A percentile compares a stretch with the other conserved stretches of the same genome.
Conservation (phyloP, 345 rosid genomes). For the Hirschfeldia incana region DNA sequence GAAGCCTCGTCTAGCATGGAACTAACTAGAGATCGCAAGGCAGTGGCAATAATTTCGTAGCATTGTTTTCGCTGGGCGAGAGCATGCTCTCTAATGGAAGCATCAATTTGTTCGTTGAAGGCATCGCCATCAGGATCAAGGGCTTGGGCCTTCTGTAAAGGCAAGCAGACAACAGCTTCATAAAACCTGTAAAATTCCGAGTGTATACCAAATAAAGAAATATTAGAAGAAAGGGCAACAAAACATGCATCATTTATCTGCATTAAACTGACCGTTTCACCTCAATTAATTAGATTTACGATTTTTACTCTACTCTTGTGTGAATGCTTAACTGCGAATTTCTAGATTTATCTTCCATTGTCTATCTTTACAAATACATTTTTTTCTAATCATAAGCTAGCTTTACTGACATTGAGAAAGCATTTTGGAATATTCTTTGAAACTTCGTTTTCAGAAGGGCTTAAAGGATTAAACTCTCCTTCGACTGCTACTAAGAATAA, state of each 20-base stretch:
- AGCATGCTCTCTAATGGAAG: conserved; percentile 69
- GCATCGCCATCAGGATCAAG: conserved; percentile 97
- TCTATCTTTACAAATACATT: background rate
- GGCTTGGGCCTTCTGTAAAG: conserved; percentile 91
- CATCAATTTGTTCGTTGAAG: conserved; percentile 83
- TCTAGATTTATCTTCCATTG: background rate
- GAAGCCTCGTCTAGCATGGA: conserved; percentile 70
- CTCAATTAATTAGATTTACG: background rate
- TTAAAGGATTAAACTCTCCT: background rate
- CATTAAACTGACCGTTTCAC: background rate
- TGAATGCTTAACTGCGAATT: conserved; percentile 12
- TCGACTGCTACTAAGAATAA: conserved; percentile 8
- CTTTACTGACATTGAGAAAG: background rate
- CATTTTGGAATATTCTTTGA: background rate
- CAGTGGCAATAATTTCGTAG: conserved; percentile 79
- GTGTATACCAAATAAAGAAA: conserved; percentile 11
- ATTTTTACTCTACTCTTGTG: background rate
- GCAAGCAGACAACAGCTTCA: conserved; percentile 94
- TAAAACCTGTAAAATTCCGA: conserved; percentile 67
- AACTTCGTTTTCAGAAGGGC: conserved; percentile 6
- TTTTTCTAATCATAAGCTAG: background rate
- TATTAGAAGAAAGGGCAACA: conserved; percentile 6
- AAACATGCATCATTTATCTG: conserved; percentile 7
- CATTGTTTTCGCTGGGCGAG: conserved; percentile 80
- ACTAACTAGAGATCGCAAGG: conserved; percentile 64